Evolutionary conservation across 2,329 filamentous ascomycete genomes (phyloP).

Genomic region (Scopulariopsis brevicaulis): DNA sequence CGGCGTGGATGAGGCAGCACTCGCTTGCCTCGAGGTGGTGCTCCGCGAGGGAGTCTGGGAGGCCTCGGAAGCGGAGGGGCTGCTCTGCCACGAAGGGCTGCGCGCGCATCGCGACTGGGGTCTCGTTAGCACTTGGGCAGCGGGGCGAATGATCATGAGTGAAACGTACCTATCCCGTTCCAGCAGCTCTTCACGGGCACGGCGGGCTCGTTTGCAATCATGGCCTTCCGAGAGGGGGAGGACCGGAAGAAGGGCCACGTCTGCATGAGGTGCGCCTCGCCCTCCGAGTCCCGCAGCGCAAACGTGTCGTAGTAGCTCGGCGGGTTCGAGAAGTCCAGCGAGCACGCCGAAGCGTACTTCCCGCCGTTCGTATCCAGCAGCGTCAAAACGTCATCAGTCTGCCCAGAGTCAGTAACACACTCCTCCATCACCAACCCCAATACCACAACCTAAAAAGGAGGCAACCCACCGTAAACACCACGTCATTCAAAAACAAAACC

Average conservation of each 20-base stretch:
- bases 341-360: constrained; percentile 50
- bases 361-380: constrained; percentile 46
- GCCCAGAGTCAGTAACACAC: background rate
- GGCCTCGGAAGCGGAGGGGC: constrained; percentile 47
- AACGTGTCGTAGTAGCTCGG: constrained; percentile 52
- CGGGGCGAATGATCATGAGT: background rate
- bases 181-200: constrained; percentile 33
- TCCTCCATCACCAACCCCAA: background rate
- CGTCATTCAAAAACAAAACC: constrained; percentile 52
- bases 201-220: constrained; percentile 34
- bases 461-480: constrained; percentile 43
- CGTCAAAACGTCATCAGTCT: constrained; percentile 43
- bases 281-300: constrained; percentile 42
- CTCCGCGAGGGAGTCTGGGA: constrained; percentile 48
- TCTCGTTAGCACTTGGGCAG: background rate
- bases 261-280: constrained; percentile 36
- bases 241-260: constrained; percentile 50
- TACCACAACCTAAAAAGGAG: background rate
- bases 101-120: constrained; percentile 35
- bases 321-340: constrained; percentile 44
- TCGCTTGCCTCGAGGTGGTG: constrained; percentile 65
- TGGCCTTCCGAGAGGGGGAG: constrained; percentile 35
- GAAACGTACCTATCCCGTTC: constrained; percentile 28
- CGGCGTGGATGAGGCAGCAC: constrained; percentile 66
- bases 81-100: constrained; percentile 37